Conservation (phyloP, 2,329 filamentous ascomycete species). For the Epichloe typhina region DNA sequence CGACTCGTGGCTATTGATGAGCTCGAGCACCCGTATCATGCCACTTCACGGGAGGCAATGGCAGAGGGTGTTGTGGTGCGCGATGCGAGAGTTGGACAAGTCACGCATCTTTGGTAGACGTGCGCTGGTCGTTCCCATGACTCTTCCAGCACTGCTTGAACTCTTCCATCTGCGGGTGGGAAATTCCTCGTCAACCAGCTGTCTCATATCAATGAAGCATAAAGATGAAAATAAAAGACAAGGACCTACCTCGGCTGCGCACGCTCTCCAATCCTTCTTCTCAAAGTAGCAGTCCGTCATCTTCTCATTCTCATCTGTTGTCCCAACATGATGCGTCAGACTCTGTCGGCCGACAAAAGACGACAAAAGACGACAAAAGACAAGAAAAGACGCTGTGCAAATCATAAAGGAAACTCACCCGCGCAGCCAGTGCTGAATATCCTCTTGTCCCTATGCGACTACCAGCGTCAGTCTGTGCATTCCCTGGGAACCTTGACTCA, state of each 20-base stretch:
- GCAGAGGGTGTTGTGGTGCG: background rate
- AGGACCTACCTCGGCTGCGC: conserved; percentile 66
- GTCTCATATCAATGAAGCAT: background rate
- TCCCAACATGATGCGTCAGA: background rate
- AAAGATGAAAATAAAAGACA: no score
- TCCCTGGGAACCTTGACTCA: no score
- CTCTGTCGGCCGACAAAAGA: background rate
- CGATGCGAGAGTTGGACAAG: background rate
- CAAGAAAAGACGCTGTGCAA: background rate
- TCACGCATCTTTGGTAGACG: conserved; percentile 54
- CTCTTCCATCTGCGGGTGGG: conserved; percentile 57
- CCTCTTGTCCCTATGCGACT: conserved; percentile 68
- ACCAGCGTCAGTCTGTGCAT: conserved; percentile 3
- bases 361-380: no score
- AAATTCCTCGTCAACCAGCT: no score
- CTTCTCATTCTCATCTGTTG: conserved; percentile 67
- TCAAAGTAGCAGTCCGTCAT: conserved; percentile 94
- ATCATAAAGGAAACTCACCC: conserved; percentile 37
- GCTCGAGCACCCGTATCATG: no score
- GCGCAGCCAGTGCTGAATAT: conserved; percentile 95
- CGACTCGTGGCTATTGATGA: no score
- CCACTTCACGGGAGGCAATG: no score
- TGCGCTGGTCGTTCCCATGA: conserved; percentile 76
- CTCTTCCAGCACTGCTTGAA: conserved; percentile 88
- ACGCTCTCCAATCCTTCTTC: conserved; percentile 89